Evolutionary conservation across 2,329 filamentous ascomycete genomes (phyloP), one percentile per base, ranked within the genome.

Genomic region (Claviceps monticola): DNA sequence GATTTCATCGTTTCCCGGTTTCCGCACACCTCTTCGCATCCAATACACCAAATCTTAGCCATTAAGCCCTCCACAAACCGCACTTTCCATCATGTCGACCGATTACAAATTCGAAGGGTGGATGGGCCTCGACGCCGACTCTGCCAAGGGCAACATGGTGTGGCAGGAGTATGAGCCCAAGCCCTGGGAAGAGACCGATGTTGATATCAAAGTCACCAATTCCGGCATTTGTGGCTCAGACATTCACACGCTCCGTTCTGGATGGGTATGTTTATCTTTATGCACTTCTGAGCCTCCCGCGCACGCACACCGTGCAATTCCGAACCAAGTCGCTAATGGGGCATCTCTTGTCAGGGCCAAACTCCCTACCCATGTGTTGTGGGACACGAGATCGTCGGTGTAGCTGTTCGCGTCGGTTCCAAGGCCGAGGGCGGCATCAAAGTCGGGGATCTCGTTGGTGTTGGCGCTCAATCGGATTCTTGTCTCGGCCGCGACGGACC

Each of bases 141-240:
- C 71, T 19, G 66, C 61, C 54, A 61, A 76, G 5, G 75, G 74
- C 50, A 75, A 78, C 50, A 77, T 79, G 75, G 61, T 68, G 36
- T 78, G 75, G 75, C 68, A 67, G 42, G 66, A 75, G 52, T 83
- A 75, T 51, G 71, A 80, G 64, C 80, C 80, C 39, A 84, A 84
- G 70, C 65, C 68, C n/a, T 84, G 79, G 75, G 75, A 80, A 45
- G 81, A 84, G 61, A 76, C 72, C 26, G 80, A 84, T 55, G 66
- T 86, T 51, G 82, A 85, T 60, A 81, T 86, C 57, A 71, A 77
- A 60, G 68, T 86, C 56, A 76, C 78, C 3, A 80, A 84, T 67
- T 84, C 80, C 59, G 81, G 82, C 54, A 74, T 85, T 56, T 85
- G 82, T 61, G 81, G 79, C 51, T 76, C 74, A 0, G 80, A 84